Evolutionary conservation across 1,284 basidiomycete species (phyloP), one percentile per base, ranked within the genome.

Genomic region (Dichomitus squalens): DNA sequence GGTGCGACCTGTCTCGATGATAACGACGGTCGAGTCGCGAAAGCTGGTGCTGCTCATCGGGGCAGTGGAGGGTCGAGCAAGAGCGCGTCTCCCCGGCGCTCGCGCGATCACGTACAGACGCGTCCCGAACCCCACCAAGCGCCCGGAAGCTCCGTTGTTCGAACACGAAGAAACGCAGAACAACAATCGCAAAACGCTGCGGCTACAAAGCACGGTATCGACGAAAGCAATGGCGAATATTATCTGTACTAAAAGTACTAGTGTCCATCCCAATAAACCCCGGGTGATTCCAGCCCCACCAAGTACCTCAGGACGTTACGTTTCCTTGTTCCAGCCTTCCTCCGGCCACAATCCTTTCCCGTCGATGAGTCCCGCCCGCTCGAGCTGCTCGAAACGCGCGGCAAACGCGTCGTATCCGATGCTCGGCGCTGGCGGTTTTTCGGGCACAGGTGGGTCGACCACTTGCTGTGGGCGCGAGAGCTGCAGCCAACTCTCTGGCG

Each of bases 1-100:
- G 8, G 90, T 88, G 47, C 87, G 79, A 39, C 86, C 82, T 11
- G 88, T 90, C 72, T 95, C 93, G 70, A 96, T 83, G 71, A 95
- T 79, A 60, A 95, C 82, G 49, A 95, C 82, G 51, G 84, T 88
- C 53, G 90, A 84, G 72, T 95, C 92, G 70, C 93, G 90, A 71
- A 93, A 90, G 40, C 85, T 80, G 77, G 81, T 57, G 57, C 52
- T 70, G 63, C 65, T 70, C 70, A 71, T 75, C 40, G 55, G 38
- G 49, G 27, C 43, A 39, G 49, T 25, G 9, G 38, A 50, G 29
- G 40, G 38, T 39, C 55, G 48, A 35, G 41, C 54, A 51, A 53
- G 60, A 58, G 58, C 57, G 54, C 57, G 57, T 52, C 25, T n/a
- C 38, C 39, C 43, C 23, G 38, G 7, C 51, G n/a, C 49, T 46